Conservation (phyloP, 2,329 filamentous ascomycete genomes). For the Ambrosiella xylebori region DNA sequence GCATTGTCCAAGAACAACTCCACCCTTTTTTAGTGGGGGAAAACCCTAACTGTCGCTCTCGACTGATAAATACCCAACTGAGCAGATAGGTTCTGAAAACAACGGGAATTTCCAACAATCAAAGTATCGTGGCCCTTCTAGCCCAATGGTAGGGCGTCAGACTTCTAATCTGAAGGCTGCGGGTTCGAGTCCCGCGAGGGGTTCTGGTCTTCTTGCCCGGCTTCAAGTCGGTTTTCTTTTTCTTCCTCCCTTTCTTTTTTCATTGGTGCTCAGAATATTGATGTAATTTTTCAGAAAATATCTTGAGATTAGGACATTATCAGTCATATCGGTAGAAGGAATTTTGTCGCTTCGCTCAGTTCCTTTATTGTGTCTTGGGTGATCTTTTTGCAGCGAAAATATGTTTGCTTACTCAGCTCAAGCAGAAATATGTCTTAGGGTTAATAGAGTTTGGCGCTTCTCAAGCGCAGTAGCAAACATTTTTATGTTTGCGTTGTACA, state of each 20-base stretch:
- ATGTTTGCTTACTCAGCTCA: too few relatives aligned
- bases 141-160: slow-evolving; percentile 14
- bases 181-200: slow-evolving; percentile 14
- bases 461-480: slow-evolving; percentile 1
- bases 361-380: too few relatives aligned
- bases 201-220: slow-evolving; percentile 2
- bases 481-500: not conserved
- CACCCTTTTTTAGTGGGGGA: too few relatives aligned
- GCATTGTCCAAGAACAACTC: too few relatives aligned
- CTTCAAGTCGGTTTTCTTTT: not conserved
- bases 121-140: slow-evolving; percentile 9
- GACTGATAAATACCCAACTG: too few relatives aligned
- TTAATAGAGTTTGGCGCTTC: not conserved
- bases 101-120: not conserved
- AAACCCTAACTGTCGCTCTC: too few relatives aligned
- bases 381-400: not conserved
- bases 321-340: not conserved
- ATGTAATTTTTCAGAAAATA: not conserved
- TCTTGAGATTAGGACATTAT: not conserved
- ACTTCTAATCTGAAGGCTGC: slow-evolving; percentile 14
- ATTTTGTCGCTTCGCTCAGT: not conserved
- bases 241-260: not conserved
- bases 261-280: not conserved
- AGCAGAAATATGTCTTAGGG: not conserved
- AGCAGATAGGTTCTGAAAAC: too few relatives aligned